These are phyloP conservation scores for Conringia planisiliqua DNA, from an alignment of 345 rosid species.

Conservation along the genomic window DNA sequence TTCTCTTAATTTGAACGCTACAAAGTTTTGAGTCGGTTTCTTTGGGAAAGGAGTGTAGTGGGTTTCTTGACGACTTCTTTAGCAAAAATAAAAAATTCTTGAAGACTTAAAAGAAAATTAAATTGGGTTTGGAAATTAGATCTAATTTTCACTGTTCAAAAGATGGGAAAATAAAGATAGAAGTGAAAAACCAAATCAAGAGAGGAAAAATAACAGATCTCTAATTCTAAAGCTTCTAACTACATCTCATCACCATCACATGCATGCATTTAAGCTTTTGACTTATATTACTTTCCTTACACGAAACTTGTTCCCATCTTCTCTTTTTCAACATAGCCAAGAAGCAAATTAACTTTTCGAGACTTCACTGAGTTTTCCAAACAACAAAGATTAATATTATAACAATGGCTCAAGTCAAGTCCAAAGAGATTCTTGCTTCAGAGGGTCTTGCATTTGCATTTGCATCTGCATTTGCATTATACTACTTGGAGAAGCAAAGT, in stretches of 20 bases:
- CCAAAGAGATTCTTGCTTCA: slow-evolving; percentile 73
- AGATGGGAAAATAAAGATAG: neutral
- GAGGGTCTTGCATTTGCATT: slow-evolving; percentile 57
- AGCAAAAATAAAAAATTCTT: neutral
- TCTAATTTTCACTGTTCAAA: slow-evolving; percentile 34
- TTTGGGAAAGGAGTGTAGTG: neutral
- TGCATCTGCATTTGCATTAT: slow-evolving; percentile 42
- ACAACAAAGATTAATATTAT: neutral
- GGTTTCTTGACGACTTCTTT: slow-evolving; percentile 5
- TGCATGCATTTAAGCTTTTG: slow-evolving; percentile 37
- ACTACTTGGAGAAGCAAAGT: slow-evolving; percentile 57
- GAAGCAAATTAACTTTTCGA: slow-evolving; percentile 32
- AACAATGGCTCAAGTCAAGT: slow-evolving; percentile 31
- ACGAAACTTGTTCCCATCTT: slow-evolving; percentile 32
- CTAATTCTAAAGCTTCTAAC: slow-evolving; percentile 20
- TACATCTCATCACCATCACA: slow-evolving; percentile 30
- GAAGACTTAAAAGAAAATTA: neutral
- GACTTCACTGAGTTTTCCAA: neutral
- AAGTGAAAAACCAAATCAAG: slow-evolving; percentile 19
- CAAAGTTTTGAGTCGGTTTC: slow-evolving; percentile 3
- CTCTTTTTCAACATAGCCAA: slow-evolving; percentile 19
- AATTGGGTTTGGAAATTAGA: neutral
- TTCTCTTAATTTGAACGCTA: slow-evolving; percentile 10
- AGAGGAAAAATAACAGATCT: slow-evolving; percentile 15
- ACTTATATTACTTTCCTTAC: slow-evolving; percentile 36